phyloP scores from a whole-genome alignment of 306 rosid species.

The Boehmeria nivea region DNA sequence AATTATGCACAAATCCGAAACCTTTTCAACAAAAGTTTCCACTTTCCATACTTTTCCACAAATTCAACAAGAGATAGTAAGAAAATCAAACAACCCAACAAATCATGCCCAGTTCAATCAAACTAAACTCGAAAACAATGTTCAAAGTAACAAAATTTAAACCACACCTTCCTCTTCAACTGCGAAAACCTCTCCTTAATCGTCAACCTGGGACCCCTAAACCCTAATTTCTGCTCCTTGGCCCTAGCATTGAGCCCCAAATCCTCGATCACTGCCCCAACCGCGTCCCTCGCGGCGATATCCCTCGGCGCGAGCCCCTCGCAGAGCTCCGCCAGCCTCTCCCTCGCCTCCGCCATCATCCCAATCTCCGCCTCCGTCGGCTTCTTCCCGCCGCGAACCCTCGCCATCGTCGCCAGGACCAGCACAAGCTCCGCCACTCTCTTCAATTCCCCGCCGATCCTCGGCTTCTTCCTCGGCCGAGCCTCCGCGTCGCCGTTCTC shows the following conservation, averaged over 20 bases:
- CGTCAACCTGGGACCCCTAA: conserved; percentile 64
- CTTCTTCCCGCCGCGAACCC: conserved; percentile 59
- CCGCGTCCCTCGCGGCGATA: conserved; percentile 60
- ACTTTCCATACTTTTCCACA: no score
- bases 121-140: background rate
- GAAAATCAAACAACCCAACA: background rate
- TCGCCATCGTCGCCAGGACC: conserved; percentile 73
- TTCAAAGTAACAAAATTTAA: conserved; percentile 6
- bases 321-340: conserved; percentile 59
- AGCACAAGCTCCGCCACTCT: conserved; percentile 91
- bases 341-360: conserved; percentile 80
- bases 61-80: no score
- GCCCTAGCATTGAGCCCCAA: conserved; percentile 62
- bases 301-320: conserved; percentile 72
- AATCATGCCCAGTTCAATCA: background rate
- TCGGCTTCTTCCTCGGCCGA: conserved; percentile 50
- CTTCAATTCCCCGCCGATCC: conserved; percentile 41
- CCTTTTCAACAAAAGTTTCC: background rate
- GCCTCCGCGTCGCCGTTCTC: conserved; percentile 32
- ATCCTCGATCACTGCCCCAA: conserved; percentile 70
- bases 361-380: conserved; percentile 62
- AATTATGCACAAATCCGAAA: background rate
- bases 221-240: conserved; percentile 83
- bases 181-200: conserved; percentile 56
- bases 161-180: conserved; percentile 63